Conservation (phyloP, 1,139 yeast species). For the Saccharomyces hybrid region DNA sequence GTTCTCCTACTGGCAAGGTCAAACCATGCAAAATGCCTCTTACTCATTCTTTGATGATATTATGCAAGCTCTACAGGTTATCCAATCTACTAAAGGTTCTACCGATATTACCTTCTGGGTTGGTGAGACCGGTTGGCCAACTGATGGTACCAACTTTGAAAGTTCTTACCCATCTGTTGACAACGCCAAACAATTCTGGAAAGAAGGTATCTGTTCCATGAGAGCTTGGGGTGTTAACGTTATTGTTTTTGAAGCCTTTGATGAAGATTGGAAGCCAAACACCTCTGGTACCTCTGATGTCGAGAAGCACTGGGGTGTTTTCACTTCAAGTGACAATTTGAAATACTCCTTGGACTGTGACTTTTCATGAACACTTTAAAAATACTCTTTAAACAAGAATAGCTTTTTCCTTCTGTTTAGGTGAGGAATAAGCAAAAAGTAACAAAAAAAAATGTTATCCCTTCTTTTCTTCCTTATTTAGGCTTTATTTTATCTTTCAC, state of each 20-base stretch:
- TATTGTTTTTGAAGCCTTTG: constrained; percentile 87
- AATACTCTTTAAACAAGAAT: neutral
- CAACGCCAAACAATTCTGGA: constrained; percentile 78
- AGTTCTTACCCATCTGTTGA: constrained; percentile 54
- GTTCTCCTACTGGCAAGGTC: constrained; percentile 98
- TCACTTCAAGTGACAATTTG: constrained; percentile 47
- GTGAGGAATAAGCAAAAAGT: constrained; percentile 1
- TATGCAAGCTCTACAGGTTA: constrained; percentile 87
- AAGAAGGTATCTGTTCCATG: constrained; percentile 80
- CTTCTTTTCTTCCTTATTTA: neutral
- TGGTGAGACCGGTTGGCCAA: constrained; percentile 99
- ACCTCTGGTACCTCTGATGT: constrained; percentile 79
- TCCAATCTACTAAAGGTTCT: constrained; percentile 78
- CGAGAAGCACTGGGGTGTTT: constrained; percentile 92
- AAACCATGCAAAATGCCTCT: constrained; percentile 68
- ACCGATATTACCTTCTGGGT: constrained; percentile 86
- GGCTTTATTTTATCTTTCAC: neutral
- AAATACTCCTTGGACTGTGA: constrained; percentile 57
- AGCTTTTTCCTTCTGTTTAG: neutral
- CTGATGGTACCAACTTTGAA: constrained; percentile 72
- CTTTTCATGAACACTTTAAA: constrained; percentile 27
- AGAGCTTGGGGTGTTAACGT: constrained; percentile 95
- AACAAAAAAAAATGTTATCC: neutral
- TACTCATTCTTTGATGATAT: constrained; percentile 91
- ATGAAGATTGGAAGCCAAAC: constrained; percentile 92